These are phyloP conservation scores for Dictyostelium discoideum DNA, from an alignment of 78 protist species.

Conservation along the genomic window DNA sequence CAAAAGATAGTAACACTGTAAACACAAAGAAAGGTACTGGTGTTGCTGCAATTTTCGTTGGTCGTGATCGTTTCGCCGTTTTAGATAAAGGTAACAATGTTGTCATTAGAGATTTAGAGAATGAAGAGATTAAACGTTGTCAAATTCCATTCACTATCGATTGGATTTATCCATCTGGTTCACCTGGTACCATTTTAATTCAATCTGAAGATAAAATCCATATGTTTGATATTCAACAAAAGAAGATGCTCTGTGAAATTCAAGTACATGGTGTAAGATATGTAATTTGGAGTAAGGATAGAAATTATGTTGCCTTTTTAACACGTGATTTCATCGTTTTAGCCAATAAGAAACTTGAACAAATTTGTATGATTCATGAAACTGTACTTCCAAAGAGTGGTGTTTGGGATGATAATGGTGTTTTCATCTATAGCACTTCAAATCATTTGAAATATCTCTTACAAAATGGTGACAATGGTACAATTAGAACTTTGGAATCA, in stretches of 20 bases:
- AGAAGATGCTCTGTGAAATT: conserved; percentile 73
- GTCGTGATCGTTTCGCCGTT: conserved; percentile 95
- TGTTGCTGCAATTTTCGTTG: conserved; percentile 92
- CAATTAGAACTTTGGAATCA: conserved; percentile 94
- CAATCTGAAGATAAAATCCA: conserved; percentile 90
- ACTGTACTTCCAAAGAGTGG: conserved; percentile 93
- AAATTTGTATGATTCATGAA: conserved; percentile 93
- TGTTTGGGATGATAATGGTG: conserved; percentile 95
- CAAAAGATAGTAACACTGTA: conserved; percentile 20
- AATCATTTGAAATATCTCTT: conserved; percentile 97
- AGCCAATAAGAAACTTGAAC: conserved; percentile 88
- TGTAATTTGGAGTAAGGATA: conserved; percentile 95
- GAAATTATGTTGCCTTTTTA: conserved; percentile 92
- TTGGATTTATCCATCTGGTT: conserved; percentile 85
- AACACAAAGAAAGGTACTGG: conserved; percentile 91
- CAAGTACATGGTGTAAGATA: conserved; percentile 84
- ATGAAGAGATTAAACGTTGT: conserved; percentile 91
- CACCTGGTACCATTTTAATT: conserved; percentile 89
- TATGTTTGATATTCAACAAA: conserved; percentile 94
- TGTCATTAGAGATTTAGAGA: conserved; percentile 87
- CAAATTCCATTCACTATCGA: conserved; percentile 85
- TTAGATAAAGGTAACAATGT: conserved; percentile 90
- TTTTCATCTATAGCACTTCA: conserved; percentile 95
- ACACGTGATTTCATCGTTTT: conserved; percentile 86
- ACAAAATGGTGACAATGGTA: conserved; percentile 94